Evolutionary conservation across 768 basidiomycete genomes (phyloP), one percentile per base, ranked within the genome.

Genomic region (Kwoniella sp.): DNA sequence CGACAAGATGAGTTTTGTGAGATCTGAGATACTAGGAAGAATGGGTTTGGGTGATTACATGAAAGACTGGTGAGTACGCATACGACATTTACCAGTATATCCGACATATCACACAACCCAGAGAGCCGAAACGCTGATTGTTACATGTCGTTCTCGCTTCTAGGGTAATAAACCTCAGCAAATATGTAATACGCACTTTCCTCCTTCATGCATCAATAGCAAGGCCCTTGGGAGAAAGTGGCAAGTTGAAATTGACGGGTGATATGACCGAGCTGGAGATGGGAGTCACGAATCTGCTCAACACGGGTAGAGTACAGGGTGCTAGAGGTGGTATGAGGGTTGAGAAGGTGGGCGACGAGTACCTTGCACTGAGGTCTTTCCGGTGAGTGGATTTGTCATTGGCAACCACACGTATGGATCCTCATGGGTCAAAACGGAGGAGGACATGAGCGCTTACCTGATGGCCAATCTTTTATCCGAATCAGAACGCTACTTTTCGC

Each of bases 201-300:
- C 87, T 99, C 10, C 80, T 97, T 37, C 94, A 99, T 72, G 88
- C 90, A n/a, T 95, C 92, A 25, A 92, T 98, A 60, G 90, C 88
- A 9, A 87, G 88, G 70, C 94, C 94, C 0, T 83, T 98, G 4
- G 89, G 92, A 5, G 96, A 99, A 82, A 85, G 86, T 62, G 93
- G 94, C 15, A 97, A 96, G 77, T 85, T 99, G 25, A 93, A 95
- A 80, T 83, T 98, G 67, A 91, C 92, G 61, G 90, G 88, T 51
- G 95, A 99, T 79, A 95, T 97, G 92, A 90, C 94, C 0, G 90
- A 92, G 77, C 84, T 98, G 64, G 96, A 99, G 81, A 96, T 98
- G 77, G 88, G 90, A 0, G 78, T 99, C 58, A 89, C 87, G 71
- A 86, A 90, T 2, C 90, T 97, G 77, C 83, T 83, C 30, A 70